Base-by-base conservation (phyloP, 1,139 yeast genomes). In the Yamadazyma triangularis region DNA sequence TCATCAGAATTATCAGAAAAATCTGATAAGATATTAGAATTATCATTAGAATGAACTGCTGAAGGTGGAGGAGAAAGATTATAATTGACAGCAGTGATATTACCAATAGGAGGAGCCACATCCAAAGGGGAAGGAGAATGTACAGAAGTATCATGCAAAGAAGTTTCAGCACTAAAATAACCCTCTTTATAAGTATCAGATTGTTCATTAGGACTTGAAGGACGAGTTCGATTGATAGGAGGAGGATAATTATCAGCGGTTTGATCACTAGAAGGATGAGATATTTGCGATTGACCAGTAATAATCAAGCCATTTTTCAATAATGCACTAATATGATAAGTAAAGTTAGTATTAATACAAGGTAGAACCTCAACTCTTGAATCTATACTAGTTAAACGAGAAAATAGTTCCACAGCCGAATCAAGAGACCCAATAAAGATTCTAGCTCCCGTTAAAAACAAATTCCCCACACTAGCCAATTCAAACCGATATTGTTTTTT, bases 251-350 rank as follows among this genome's bases (percentile, higher is more conserved):
- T 46, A 21, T 52, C 56, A n/a, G n/a, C n/a, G n/a, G n/a, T n/a
- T 32, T 33, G 32, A 32, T 38, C 41, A 15, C 48, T 51, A 8
- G 70, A 61, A 2, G 96, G 96, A 55, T 89, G 97, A 0, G 96
- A 87, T 7, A 89, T 89, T 48, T 88, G 95, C 3, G 93, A 82
- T 53, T 89, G 97, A n/a, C 97, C 97, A 0, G 93, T 83, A 23
- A 89, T 82, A 3, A 83, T 64, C 6, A 73, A 63, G 1, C 93
- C 95, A 53, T 86, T 75, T 24, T 65, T 63, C 25, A 89, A 61
- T 23, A 73, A 47, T 0, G 96, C 96, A 35, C 93, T 79, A 13
- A 89, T 88, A 49, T 88, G 95, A 44, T 86, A 86, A 13, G 89
- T 79, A 57, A 83, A 85, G 47, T 81, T 85, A 12, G 95, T 84